phyloP scores from a whole-genome alignment of 352 stramenopile genomes.

The Pythium utonaiense region DNA sequence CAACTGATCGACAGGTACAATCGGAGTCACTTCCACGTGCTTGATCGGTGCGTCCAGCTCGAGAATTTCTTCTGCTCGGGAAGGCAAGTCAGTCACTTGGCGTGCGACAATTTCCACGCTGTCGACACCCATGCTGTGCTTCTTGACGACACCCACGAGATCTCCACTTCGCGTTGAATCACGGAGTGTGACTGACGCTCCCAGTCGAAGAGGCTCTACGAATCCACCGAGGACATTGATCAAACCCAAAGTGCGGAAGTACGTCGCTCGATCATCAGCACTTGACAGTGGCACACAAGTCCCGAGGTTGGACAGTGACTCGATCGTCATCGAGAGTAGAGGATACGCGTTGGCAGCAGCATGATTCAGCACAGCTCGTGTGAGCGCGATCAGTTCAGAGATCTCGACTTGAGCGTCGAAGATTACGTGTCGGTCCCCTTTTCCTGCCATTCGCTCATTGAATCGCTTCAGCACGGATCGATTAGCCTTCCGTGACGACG shows the following conservation, averaged over 20 bases:
- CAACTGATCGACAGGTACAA: conserved; percentile 2
- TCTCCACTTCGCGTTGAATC: not conserved
- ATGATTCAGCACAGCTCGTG: conserved; percentile 5
- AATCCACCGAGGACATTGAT: conserved; percentile 19
- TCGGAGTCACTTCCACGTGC: not conserved
- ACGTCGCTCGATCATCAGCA: conserved; percentile 1
- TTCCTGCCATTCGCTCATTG: conserved; percentile 22
- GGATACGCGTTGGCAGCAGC: not conserved
- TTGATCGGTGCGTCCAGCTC: not conserved
- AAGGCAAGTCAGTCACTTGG: not conserved
- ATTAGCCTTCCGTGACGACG: conserved; percentile 27
- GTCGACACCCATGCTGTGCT: conserved; percentile 1
- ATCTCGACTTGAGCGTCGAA: not conserved
- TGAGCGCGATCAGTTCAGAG: conserved; percentile 18
- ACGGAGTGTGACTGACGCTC: conserved; percentile 2
- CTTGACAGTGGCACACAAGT: conserved; percentile 1
- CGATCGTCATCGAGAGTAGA: conserved; percentile 4
- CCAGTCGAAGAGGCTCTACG: conserved; percentile 14
- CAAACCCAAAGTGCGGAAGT: conserved; percentile 17
- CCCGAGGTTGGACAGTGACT: not conserved
- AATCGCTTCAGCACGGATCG: conserved; percentile 37
- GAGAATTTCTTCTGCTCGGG: not conserved
- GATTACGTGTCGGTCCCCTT: not conserved
- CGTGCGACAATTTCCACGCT: not conserved
- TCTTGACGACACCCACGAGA: conserved; percentile 10